A percentile compares a stretch with the other conserved stretches of the same genome.
Conservation (phyloP, 2,329 filamentous ascomycete species). For the Aureobasidium pullulans region DNA sequence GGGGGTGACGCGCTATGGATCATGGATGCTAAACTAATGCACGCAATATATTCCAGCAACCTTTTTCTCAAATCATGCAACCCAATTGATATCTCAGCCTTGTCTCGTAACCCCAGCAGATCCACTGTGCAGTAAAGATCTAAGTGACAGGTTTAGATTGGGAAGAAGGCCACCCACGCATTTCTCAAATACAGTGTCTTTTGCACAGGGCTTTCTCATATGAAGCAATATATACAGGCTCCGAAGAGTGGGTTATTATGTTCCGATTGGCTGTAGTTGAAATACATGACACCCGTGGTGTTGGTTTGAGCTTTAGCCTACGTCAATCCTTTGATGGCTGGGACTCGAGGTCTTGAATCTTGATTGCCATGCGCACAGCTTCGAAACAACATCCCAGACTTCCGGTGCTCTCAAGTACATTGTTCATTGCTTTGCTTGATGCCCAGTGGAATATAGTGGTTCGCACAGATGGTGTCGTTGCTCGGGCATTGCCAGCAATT, state of each 20-base stretch:
- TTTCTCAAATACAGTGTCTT: not conserved
- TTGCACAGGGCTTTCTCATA: not conserved
- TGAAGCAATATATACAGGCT: not conserved
- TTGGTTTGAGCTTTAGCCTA: not conserved
- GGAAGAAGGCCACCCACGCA: not conserved
- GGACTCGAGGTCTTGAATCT: not conserved
- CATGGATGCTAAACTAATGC: not conserved
- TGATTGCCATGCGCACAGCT: not conserved
- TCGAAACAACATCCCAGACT: not conserved
- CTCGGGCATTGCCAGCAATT: not conserved
- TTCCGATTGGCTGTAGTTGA: not conserved
- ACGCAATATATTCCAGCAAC: slow-evolving; percentile 8
- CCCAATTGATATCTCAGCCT: slow-evolving; percentile 2
- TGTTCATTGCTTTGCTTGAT: not conserved
- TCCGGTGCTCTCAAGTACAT: not conserved
- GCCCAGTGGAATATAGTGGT: not conserved
- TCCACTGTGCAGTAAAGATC: not conserved
- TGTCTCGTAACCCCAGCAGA: slow-evolving; percentile 2
- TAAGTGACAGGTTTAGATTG: slow-evolving; percentile 4
- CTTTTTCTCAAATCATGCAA: slow-evolving; percentile 7
- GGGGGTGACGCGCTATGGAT: not conserved
- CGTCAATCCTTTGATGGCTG: not conserved
- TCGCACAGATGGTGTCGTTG: not conserved
- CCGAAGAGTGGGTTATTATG: not conserved
- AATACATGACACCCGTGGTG: not conserved